Evolutionary conservation across 495 filamentous ascomycete species (phyloP), one percentile per base, ranked within the genome.

Genomic region (Chaetomidium leptoderma): DNA sequence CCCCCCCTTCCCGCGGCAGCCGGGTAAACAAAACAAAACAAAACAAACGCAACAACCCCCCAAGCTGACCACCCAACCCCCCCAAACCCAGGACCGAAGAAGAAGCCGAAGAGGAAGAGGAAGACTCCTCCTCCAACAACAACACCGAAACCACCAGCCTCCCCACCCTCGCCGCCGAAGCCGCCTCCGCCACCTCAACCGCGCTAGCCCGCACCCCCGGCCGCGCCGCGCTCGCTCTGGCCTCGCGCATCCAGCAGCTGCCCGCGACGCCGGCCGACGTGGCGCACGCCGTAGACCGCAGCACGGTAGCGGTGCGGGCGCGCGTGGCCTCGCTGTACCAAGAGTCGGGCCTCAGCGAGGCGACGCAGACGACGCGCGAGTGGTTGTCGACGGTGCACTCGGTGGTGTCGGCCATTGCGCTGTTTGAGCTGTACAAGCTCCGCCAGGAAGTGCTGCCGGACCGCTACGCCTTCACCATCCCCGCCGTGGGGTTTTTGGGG

Each of bases 251-350:
- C 54, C 77, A 82, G n/a, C n/a, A n/a, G 6, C 77, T 96, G 32
- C 92, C 93, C 4, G 85, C 91, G 1, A 93, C 91, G 0, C 92
- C 92, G 0, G 85, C 90, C 19, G 81, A 89, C 46, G 85, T 97
- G 46, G 89, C 86, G n/a, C 81, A 90, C 60, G 84, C 79, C 35
- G 90, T 95, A 61, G 92, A 97, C 68, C 81, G 81, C 59, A 78
- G 83, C 60, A 88, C 90, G 2, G 70, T 83, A 21, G 81, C 77
- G 29, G 71, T 92, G 45, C 82, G 85, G 66, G 74, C 72, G 37
- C 75, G 71, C 60, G 74, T 81, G 54, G 66, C 72, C 48, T 66
- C 72, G 8, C 70, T 76, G 3, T 81, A 81, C 59, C 72, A 75
- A 21, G 72, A 76, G 11, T 78, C 74, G 14, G 76, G 78, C 33